These are phyloP conservation scores for Corchorus olitorius DNA, from an alignment of 345 rosid genomes.

Conservation along the genomic window DNA sequence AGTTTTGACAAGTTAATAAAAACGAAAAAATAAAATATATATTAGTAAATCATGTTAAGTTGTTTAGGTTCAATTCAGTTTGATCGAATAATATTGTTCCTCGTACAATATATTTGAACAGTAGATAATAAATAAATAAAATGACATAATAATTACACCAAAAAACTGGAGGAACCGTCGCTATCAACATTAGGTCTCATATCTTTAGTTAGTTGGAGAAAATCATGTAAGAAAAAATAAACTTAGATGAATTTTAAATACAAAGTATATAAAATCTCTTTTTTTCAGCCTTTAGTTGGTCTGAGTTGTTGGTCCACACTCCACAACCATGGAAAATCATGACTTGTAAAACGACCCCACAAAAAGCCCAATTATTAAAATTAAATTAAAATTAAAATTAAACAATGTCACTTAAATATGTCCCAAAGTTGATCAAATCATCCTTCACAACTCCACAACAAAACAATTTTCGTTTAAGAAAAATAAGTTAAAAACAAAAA, in stretches of 20 bases:
- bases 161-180: slow-evolving; percentile 11
- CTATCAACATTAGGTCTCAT: slow-evolving; percentile 5
- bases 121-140: neutral
- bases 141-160: neutral
- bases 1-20: neutral
- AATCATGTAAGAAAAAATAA: slow-evolving; percentile 7
- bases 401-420: slow-evolving; percentile 22
- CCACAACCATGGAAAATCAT: slow-evolving; percentile 22
- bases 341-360: slow-evolving; percentile 25
- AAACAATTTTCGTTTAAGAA: neutral
- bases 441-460: neutral
- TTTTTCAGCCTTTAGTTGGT: slow-evolving; percentile 18
- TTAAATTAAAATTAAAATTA: neutral
- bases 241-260: neutral
- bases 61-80: neutral
- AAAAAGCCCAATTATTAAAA: neutral
- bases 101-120: neutral
- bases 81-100: neutral
- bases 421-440: slow-evolving; percentile 24
- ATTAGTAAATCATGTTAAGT: neutral
- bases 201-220: slow-evolving; percentile 13
- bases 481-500: neutral
- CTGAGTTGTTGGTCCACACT: slow-evolving; percentile 30
- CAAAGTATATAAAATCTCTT: neutral
- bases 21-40: neutral